Evolutionary conservation across 2,329 filamentous ascomycete genomes (phyloP).

Genomic region (Chaetomiaceae sp.): DNA sequence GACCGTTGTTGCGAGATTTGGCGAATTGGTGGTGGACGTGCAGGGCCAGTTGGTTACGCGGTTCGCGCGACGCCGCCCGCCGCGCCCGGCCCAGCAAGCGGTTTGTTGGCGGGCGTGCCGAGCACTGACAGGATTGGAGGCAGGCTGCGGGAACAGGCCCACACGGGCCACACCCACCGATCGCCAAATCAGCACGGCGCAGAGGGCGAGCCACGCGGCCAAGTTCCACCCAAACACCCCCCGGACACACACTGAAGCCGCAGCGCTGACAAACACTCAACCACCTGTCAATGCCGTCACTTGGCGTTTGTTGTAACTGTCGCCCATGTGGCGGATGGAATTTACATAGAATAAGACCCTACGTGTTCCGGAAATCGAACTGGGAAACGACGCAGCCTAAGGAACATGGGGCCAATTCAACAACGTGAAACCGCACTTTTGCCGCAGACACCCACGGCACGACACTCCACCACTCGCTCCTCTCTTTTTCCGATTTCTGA

Average conservation of each 20-base stretch:
- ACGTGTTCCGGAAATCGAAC: too few relatives aligned
- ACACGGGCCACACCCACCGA: not conserved
- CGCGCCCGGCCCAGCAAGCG: conserved; percentile 22
- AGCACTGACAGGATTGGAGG: conserved; percentile 10
- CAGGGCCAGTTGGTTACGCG: conserved; percentile 25
- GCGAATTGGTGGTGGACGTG: conserved; percentile 14
- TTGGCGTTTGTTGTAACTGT: too few relatives aligned
- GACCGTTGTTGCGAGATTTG: conserved; percentile 22
- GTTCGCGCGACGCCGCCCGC: conserved; percentile 27
- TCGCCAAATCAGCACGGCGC: not conserved
- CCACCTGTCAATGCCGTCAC: not conserved
- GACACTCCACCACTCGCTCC: too few relatives aligned
- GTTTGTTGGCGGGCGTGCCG: conserved; percentile 7
- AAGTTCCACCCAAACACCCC: not conserved
- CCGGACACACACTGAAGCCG: too few relatives aligned
- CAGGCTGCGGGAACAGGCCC: not conserved
- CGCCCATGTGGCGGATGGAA: too few relatives aligned
- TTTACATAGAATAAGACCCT: too few relatives aligned
- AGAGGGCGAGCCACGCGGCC: not conserved
- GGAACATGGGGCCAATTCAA: too few relatives aligned
- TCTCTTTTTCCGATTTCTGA: too few relatives aligned
- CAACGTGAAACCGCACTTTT: too few relatives aligned
- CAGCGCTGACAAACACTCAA: too few relatives aligned
- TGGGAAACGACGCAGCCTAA: too few relatives aligned
- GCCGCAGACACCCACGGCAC: too few relatives aligned